These are phyloP conservation scores for Geosmithia morbida DNA, from an alignment of 2,329 filamentous ascomycete species.

Conservation along the genomic window DNA sequence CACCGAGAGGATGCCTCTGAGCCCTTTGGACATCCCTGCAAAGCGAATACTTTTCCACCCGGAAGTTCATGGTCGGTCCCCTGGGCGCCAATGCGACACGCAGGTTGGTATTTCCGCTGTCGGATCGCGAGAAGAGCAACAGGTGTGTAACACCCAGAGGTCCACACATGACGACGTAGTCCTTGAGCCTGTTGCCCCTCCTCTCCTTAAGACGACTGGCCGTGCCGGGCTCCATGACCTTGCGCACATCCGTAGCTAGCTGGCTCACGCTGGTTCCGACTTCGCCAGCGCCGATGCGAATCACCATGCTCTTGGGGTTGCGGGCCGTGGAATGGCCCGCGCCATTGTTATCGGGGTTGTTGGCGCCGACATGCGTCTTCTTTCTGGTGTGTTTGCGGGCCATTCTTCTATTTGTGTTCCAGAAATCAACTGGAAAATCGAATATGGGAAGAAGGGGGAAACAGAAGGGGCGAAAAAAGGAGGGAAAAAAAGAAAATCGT, in stretches of 20 bases:
- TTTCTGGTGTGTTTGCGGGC: conserved; percentile 74
- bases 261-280: conserved; percentile 86
- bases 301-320: conserved; percentile 93
- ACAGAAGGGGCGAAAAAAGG: not conserved
- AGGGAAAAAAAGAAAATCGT: not conserved
- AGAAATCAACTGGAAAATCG: not conserved
- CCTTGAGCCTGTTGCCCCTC: conserved; percentile 72
- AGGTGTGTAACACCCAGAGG: conserved; percentile 87
- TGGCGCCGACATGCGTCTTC: conserved; percentile 65
- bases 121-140: conserved; percentile 81
- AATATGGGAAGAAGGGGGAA: not conserved
- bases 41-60: conserved; percentile 87
- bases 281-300: conserved; percentile 87
- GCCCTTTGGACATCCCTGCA: conserved; percentile 80
- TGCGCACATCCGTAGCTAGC: conserved; percentile 77
- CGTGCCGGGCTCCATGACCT: conserved; percentile 92
- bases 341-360: conserved; percentile 40
- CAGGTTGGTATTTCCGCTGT: conserved; percentile 83
- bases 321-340: conserved; percentile 48
- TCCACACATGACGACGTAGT: conserved; percentile 92
- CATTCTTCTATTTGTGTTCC: conserved; percentile 37
- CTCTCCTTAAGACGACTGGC: conserved; percentile 81
- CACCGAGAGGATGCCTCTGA: conserved; percentile 68
- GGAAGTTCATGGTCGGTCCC: conserved; percentile 86
- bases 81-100: conserved; percentile 76